Evolutionary conservation across 2,329 filamentous ascomycete genomes (phyloP), one percentile per base, ranked within the genome.

Genomic region (Ceratocystis cacaofunesta): DNA sequence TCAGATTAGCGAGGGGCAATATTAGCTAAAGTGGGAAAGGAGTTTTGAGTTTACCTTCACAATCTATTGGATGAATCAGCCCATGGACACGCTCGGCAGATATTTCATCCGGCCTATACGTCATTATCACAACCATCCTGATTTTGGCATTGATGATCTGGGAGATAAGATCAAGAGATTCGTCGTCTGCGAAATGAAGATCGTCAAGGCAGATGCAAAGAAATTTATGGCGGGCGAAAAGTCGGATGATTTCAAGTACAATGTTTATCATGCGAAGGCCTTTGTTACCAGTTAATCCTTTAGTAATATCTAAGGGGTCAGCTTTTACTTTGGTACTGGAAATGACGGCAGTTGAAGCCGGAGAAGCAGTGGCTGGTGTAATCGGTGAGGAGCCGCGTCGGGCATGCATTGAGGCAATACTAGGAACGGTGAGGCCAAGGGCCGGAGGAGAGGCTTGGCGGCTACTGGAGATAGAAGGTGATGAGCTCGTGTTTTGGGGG

Each of bases 181-280:
- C 92, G 30, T 88, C 84, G 72, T 96, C 92, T 5, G 91, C 90
- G 73, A 90, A 94, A 70, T 96, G 91, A 41, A 96, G 77, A 74
- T 96, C 92, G 71, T 96, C 92, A 32, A 96, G 76, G 70, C 86
- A 91, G 70, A 96, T 86, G 71, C 90, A 95, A 64, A 96, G 91
- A 70, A 96, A 85, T 70, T 92, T 94, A 72, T 92, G 86, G 22
- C 86, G 80, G 0, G 90, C 88, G 65, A 97, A 85, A 52, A 95
- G 83, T 63, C 89, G 84, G 62, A 96, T 75, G 8, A 96, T 87
- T 70, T 96, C 92, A 58, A 96, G 77, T 70, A 95, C 92, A 1
- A 89, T 92, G 71, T 91, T 92, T 80, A 92, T 89, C 65, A 96
- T 81, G 12, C 90, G 85, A 69, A 90, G 87, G 1, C 80, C 82